Conservation (phyloP, 2,329 filamentous ascomycete species). For the Pleomassaria siparia region DNA sequence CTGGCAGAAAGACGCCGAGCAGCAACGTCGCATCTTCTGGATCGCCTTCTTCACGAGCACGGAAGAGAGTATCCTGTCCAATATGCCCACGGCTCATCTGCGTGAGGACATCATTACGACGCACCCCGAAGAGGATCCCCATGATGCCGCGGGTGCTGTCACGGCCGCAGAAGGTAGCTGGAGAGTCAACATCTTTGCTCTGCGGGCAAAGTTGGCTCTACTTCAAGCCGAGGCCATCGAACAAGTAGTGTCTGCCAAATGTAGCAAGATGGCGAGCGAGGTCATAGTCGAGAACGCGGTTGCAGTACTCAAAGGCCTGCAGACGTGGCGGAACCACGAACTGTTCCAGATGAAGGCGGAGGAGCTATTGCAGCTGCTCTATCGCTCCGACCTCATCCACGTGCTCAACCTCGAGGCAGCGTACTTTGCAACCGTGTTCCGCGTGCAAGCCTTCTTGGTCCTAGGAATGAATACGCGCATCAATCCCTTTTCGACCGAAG, state of each 20-base stretch:
- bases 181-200: slow-evolving; percentile 23
- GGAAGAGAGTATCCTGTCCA: slow-evolving; percentile 18
- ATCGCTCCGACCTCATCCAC: slow-evolving; percentile 27
- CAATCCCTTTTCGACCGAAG: slow-evolving; percentile 22
- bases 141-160: slow-evolving; percentile 18
- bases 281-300: slow-evolving; percentile 7
- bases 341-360: slow-evolving; percentile 19
- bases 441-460: slow-evolving; percentile 18
- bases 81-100: slow-evolving; percentile 19
- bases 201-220: slow-evolving; percentile 21
- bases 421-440: slow-evolving; percentile 28
- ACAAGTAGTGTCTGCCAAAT: slow-evolving; percentile 16
- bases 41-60: slow-evolving; percentile 25
- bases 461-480: slow-evolving; percentile 16
- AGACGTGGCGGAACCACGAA: slow-evolving; percentile 20
- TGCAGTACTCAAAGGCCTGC: slow-evolving; percentile 12
- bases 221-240: slow-evolving; percentile 28
- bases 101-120: slow-evolving; percentile 18
- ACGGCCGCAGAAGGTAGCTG: slow-evolving; percentile 23
- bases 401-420: slow-evolving; percentile 20
- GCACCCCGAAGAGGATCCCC: slow-evolving; percentile 14
- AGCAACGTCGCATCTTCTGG: slow-evolving; percentile 27
- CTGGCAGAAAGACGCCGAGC: slow-evolving; percentile 15
- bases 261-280: slow-evolving; percentile 5
- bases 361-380: slow-evolving; percentile 25